phyloP scores from a whole-genome alignment of 2,329 filamentous ascomycete species.

The Escovopsis sp. region DNA sequence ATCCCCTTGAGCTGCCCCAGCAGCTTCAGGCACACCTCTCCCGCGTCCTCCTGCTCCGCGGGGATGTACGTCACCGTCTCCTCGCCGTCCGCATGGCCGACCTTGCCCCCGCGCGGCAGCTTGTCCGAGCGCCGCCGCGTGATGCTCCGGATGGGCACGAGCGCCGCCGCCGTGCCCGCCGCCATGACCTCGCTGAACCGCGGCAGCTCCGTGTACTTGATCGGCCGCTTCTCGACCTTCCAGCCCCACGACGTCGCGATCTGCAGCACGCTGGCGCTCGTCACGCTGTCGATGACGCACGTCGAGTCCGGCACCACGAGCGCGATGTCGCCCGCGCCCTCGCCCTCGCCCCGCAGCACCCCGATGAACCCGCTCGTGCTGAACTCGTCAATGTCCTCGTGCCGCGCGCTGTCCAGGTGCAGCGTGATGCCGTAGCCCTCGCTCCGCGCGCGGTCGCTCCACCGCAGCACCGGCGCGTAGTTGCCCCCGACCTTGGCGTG shows the following conservation, averaged over 20 bases:
- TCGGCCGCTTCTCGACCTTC: constrained; percentile 62
- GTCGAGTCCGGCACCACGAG: constrained; percentile 78
- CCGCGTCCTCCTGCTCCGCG: constrained; percentile 49
- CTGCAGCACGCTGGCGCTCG: constrained; percentile 60
- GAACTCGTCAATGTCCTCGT: constrained; percentile 88
- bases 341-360: constrained; percentile 28
- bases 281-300: constrained; percentile 78
- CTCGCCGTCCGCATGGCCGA: constrained; percentile 18
- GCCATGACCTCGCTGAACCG: constrained; percentile 64
- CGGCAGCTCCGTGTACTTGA: constrained; percentile 45
- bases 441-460: constrained; percentile 65
- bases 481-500: constrained; percentile 92
- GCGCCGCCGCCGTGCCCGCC: constrained; percentile 76
- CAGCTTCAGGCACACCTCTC: constrained; percentile 57
- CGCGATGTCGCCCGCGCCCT: constrained; percentile 46
- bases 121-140: constrained; percentile 40
- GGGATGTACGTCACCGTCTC: constrained; percentile 44
- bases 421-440: constrained; percentile 89
- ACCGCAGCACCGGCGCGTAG: constrained; percentile 81
- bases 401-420: constrained; percentile 73
- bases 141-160: constrained; percentile 87
- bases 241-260: constrained; percentile 70
- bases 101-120: constrained; percentile 20
- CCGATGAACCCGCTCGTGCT: constrained; percentile 90
- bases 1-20: constrained; percentile 69